A percentile compares a stretch with the other conserved stretches of the same genome.
Conservation (phyloP, 2,329 filamentous ascomycete genomes). For the Aspergillus felis region DNA sequence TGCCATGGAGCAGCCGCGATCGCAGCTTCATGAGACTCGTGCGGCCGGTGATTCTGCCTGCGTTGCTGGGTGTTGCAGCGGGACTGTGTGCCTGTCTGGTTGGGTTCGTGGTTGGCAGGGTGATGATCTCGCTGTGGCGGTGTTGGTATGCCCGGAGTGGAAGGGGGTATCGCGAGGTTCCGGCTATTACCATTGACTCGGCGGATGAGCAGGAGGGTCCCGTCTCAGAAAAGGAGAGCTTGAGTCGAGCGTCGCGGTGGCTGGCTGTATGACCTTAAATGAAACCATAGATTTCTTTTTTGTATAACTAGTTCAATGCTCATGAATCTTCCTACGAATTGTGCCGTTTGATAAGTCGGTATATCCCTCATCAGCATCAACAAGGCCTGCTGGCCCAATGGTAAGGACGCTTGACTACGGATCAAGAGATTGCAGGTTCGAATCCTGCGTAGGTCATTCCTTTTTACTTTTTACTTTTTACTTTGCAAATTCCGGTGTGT, state of each 20-base stretch:
- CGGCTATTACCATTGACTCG: not conserved
- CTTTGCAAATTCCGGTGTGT: not conserved
- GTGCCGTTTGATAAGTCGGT: not conserved
- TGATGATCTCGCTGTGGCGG: conserved; percentile 11
- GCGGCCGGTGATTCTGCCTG: conserved; percentile 37
- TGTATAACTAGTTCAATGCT: no score
- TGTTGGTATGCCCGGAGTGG: conserved; percentile 10
- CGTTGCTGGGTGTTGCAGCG: conserved; percentile 34
- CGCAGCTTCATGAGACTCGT: conserved; percentile 25
- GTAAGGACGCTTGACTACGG: conserved; percentile 52
- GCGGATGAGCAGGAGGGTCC: conserved; percentile 9
- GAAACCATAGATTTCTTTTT: not conserved
- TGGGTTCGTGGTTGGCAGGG: conserved; percentile 34
- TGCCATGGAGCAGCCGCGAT: conserved; percentile 17
- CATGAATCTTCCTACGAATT: not conserved
- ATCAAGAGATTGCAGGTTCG: conserved; percentile 52
- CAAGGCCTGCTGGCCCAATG: conserved; percentile 37
- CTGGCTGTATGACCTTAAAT: not conserved
- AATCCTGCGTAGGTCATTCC: conserved; percentile 36
- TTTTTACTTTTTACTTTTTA: not conserved
- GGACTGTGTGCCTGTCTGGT: conserved; percentile 36
- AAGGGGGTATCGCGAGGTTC: not conserved
- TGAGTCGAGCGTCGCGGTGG: not conserved
- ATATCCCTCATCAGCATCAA: not conserved
- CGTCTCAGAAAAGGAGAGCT: conserved; percentile 15